Evolutionary conservation across 192 early-diverging fungal species (phyloP), one percentile per base, ranked within the genome.

Genomic region (Cladochytrium replicatum): DNA sequence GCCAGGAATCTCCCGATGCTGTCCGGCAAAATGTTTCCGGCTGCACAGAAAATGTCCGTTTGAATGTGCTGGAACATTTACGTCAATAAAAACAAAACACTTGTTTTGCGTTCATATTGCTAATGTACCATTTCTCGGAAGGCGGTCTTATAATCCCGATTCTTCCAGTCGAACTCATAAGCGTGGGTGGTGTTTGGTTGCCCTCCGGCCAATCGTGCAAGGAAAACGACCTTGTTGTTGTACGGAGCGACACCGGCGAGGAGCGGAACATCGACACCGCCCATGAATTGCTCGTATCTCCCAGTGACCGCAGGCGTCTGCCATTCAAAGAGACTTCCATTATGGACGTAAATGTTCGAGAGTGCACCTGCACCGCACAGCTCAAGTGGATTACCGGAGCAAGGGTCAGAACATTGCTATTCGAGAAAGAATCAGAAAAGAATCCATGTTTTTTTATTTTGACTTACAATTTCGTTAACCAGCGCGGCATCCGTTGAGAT

Each of bases 61-160:
- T 13, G 17, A 37, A 37, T 37, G 17, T 37, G 34, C n/a, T n/a
- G n/a, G n/a, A n/a, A n/a, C n/a, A n/a, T n/a, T n/a, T n/a, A n/a
- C n/a, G n/a, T n/a, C n/a, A n/a, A n/a, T n/a, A n/a, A n/a, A n/a
- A n/a, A n/a, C n/a, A n/a, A n/a, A n/a, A n/a, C n/a, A n/a, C n/a
- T n/a, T n/a, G n/a, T n/a, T n/a, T n/a, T n/a, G n/a, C n/a, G n/a
- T n/a, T n/a, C n/a, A n/a, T n/a, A n/a, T n/a, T n/a, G n/a, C n/a
- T n/a, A n/a, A n/a, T n/a, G n/a, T n/a, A n/a, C n/a, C 34, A 37
- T 37, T 37, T 37, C 34, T 13, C 34, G 34, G 34, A 37, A 37
- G 17, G 34, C 34, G 34, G 34, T 37, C 17, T 17, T 37, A 37
- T 37, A 37, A 17, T 37, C 34, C 13, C 34, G 34, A 17, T 37